phyloP scores from a whole-genome alignment of 768 basidiomycete genomes.

The Kwoniella shandongensis region DNA sequence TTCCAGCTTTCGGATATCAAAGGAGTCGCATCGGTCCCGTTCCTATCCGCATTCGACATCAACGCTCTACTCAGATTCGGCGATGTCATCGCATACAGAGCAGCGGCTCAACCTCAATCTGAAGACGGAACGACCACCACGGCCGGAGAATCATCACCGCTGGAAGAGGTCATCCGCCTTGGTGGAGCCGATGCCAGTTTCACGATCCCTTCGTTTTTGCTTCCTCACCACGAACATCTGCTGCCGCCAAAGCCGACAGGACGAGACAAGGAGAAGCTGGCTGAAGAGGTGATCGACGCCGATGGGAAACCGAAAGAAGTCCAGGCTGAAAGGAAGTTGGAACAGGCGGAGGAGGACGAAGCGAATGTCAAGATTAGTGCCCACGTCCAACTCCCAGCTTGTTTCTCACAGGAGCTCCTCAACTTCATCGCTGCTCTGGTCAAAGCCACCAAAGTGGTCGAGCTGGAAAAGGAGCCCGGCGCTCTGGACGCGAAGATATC shows the following conservation, averaged over 20 bases:
- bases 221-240: conserved; percentile 29
- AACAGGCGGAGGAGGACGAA: conserved; percentile 22
- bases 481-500: conserved; percentile 24
- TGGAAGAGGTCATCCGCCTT: conserved; percentile 18
- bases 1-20: conserved; percentile 19
- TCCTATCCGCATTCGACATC: conserved; percentile 19
- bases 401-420: conserved; percentile 26
- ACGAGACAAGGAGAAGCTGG: conserved; percentile 12
- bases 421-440: conserved; percentile 28
- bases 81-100: conserved; percentile 20
- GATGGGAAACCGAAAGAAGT: conserved; percentile 23
- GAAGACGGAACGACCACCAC: neutral
- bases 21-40: conserved; percentile 21
- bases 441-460: conserved; percentile 29
- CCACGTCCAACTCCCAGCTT: conserved; percentile 21
- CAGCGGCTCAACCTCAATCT: neutral
- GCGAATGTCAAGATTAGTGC: conserved; percentile 22
- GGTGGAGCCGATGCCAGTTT: conserved; percentile 27
- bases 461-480: conserved; percentile 23
- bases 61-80: conserved; percentile 9
- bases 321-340: conserved; percentile 15
- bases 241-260: conserved; percentile 14
- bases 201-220: conserved; percentile 19
- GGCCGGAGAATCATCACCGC: too few species aligned
- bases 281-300: conserved; percentile 2